Base-by-base conservation (phyloP, 768 basidiomycete genomes). In the Boletus pseudopeckii region DNA sequence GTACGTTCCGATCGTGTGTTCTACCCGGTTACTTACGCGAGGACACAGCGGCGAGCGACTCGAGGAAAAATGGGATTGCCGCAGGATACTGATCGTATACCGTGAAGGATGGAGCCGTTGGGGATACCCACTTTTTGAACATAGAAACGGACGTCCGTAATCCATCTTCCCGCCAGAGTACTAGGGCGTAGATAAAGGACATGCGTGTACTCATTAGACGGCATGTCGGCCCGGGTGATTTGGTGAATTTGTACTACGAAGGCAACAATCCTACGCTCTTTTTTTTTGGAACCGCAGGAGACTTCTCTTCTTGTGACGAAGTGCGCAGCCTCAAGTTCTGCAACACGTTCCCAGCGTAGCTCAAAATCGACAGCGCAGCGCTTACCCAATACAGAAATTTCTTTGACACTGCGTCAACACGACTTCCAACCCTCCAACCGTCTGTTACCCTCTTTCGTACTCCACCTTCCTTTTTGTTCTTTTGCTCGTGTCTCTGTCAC, bases 31-130 rank as follows among this genome's bases (percentile, higher is more conserved):
- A 3, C 43, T 60, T 30, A 59, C 44, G 2, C 33, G 38, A 33
- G 17, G 36, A 24, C 24, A 41, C 60, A 89, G 93, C 91, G 56
- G 88, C 90, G 9, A 92, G 90, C 65, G 94, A 97, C 71, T 92
- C 90, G 18, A 80, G 93, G 65, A 96, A 95, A 76, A 89, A 92
- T 58, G 93, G 93, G n/a, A 80, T 93, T 39, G 90, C 94, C 5
- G 84, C 89, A 44, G 94, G 89, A 4, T 95, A 94, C 71, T 92
- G 64, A 70, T 38, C 14, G 7, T 18, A 22, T n/a, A 17, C 11
- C 18, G 20, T 20, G 18, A 15, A 32, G 20, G 14, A 24, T n/a
- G n/a, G n/a, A 22, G 15, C 20, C 22, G 8, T 8, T 30, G n/a
- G 13, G 33, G 14, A 34, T 34, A 41, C n/a, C 13, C 17, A 34